Percentiles rank a stretch among this genome's conserved stretches.
Evolutionary conservation across 2,329 filamentous ascomycete genomes (phyloP).

Genomic region (Neonectria hederae): DNA sequence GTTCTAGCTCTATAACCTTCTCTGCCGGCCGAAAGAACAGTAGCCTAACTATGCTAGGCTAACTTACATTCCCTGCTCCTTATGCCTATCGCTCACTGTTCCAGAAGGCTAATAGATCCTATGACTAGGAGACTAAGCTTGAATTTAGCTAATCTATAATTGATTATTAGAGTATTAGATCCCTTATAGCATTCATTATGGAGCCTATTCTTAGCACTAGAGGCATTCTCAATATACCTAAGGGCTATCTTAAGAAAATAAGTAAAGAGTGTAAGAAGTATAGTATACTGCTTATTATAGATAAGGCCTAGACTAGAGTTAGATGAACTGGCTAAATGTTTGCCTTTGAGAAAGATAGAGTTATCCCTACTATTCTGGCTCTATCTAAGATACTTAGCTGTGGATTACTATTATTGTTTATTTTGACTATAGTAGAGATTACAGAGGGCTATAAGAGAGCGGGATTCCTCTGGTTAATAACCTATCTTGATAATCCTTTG

Average conservation of each 20-base stretch:
- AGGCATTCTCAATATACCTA: constrained; percentile 46
- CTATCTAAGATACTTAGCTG: too few species aligned
- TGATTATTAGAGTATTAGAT: constrained; percentile 66
- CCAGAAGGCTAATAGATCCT: constrained; percentile 64
- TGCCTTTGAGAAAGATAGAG: constrained; percentile 58
- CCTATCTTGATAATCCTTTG: constrained; percentile 64
- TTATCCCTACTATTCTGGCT: constrained; percentile 34
- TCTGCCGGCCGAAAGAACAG: constrained; percentile 59
- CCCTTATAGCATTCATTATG: constrained; percentile 69
- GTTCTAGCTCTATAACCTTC: constrained; percentile 62
- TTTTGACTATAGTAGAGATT: too few species aligned
- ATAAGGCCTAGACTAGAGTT: constrained; percentile 69
- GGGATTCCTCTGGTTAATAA: too few species aligned
- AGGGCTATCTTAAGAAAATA: constrained; percentile 29
- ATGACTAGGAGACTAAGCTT: constrained; percentile 73
- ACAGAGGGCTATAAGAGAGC: too few species aligned
- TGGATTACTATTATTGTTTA: too few species aligned
- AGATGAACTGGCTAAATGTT: constrained; percentile 67
- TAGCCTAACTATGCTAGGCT: constrained; percentile 62
- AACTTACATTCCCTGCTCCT: constrained; percentile 66
- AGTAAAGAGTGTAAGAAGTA: constrained; percentile 59
- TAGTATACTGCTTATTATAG: constrained; percentile 66
- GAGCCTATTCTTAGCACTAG: constrained; percentile 67
- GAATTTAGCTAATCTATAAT: constrained; percentile 70
- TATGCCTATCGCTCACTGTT: constrained; percentile 71